A percentile compares a stretch with the other conserved stretches of the same genome.
Conservation (phyloP, 345 rosid species). For the Aurinia saxatilis region DNA sequence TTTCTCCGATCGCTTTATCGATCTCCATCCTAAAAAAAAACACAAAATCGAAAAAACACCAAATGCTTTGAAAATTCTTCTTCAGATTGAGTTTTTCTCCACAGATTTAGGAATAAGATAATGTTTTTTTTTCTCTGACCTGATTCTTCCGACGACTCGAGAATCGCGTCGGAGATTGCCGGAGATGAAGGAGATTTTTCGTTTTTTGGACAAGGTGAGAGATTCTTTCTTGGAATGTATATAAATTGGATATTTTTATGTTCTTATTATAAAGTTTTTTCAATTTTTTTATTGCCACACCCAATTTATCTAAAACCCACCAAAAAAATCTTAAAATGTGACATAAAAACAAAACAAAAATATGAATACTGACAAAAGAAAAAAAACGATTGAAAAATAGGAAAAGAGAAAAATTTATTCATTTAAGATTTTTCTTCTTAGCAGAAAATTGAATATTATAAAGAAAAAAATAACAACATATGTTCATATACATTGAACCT, state of each 20-base stretch:
- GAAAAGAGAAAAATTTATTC: background rate
- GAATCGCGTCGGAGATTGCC: slow-evolving; percentile 10
- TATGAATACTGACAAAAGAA: background rate
- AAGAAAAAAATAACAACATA: background rate
- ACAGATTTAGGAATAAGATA: background rate
- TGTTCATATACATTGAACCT: slow-evolving; percentile 8
- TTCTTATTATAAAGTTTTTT: background rate
- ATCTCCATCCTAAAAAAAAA: slow-evolving; percentile 84
- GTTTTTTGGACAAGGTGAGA: slow-evolving; percentile 16
- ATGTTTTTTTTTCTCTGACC: background rate
- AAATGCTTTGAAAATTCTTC: background rate
- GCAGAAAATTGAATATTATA: too few relatives aligned
- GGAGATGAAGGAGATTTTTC: slow-evolving; percentile 1
- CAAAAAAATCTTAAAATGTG: background rate
- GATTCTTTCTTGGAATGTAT: slow-evolving; percentile 7
- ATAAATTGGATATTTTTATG: background rate
- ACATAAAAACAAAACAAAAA: background rate
- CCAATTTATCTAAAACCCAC: slow-evolving; percentile 26
- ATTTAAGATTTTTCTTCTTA: background rate
- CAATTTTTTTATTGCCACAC: slow-evolving; percentile 24
- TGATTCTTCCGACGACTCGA: slow-evolving; percentile 10
- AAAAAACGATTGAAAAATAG: background rate
- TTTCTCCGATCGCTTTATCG: slow-evolving; percentile 69
- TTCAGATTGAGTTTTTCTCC: background rate
- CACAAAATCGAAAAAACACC: background rate